Evolutionary conservation across 768 basidiomycete genomes (phyloP).

Genomic region (Symmetrospora coprosmae): DNA sequence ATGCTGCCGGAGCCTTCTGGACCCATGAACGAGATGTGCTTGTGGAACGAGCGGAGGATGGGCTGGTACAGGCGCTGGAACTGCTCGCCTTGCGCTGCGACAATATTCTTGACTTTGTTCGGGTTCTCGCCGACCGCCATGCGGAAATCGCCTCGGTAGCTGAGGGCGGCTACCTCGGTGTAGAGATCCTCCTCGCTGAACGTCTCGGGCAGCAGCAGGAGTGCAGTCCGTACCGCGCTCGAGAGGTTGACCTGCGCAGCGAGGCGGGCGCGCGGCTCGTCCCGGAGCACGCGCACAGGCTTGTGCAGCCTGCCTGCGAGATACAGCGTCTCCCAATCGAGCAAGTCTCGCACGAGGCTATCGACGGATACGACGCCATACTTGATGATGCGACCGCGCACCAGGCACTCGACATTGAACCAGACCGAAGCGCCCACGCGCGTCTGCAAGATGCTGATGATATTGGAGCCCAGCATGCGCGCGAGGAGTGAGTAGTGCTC

Average conservation of each 20-base stretch:
- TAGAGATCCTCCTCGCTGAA: constrained; percentile 76
- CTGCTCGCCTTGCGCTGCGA: constrained; percentile 60
- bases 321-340: constrained; percentile 86
- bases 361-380: constrained; percentile 91
- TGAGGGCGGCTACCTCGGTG: constrained; percentile 67
- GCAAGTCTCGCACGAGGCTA: constrained; percentile 70
- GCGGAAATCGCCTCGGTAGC: constrained; percentile 76
- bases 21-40: constrained; percentile 29
- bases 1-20: constrained; percentile 17
- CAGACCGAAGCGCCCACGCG: constrained; percentile 61
- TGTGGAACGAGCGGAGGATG: constrained; percentile 30
- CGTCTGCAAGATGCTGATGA: constrained; percentile 62
- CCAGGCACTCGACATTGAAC: constrained; percentile 83
- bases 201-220: constrained; percentile 64
- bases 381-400: constrained; percentile 65
- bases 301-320: constrained; percentile 95
- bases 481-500: constrained; percentile 80
- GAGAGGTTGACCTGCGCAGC: constrained; percentile 88
- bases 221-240: constrained; percentile 75
- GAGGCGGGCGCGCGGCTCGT: constrained; percentile 77
- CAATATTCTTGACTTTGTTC: constrained; percentile 85
- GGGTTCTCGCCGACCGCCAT: constrained; percentile 86
- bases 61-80: constrained; percentile 75
- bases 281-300: constrained; percentile 74
- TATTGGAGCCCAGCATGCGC: constrained; percentile 65